Evolutionary conservation across 768 basidiomycete genomes (phyloP).

Genomic region (Cystofilobasidium ferigula): DNA sequence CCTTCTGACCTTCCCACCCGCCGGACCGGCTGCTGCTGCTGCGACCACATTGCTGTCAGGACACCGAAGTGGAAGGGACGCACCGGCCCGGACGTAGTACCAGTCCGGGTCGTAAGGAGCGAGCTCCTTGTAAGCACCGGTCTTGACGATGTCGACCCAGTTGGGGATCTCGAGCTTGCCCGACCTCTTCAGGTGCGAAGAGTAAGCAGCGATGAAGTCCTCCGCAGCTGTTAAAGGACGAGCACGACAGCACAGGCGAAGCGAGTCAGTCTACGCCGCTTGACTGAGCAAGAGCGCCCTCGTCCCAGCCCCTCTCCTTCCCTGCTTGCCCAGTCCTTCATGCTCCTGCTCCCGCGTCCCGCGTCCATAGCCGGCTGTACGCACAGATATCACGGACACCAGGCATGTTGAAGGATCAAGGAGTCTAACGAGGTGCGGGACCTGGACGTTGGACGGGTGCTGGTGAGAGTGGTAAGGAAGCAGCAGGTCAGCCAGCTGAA

Average conservation of each 20-base stretch:
- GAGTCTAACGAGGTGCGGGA: constrained; percentile 6
- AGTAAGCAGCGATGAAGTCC: constrained; percentile 83
- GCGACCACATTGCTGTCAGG: too few species aligned
- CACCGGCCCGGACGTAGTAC: constrained; percentile 98
- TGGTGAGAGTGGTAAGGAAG: not conserved
- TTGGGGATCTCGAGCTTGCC: constrained; percentile 98
- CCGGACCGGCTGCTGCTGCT: too few species aligned
- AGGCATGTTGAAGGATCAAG: constrained; percentile 40
- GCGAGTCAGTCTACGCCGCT: constrained; percentile 2
- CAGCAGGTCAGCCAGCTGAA: not conserved
- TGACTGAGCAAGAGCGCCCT: too few species aligned
- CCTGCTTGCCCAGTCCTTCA: too few species aligned
- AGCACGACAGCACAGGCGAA: not conserved
- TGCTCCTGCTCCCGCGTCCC: too few species aligned
- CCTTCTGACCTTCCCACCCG: too few species aligned
- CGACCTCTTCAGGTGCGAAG: constrained; percentile 91
- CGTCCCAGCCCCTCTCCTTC: too few species aligned
- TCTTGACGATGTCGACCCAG: constrained; percentile 99
- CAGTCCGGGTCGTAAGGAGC: constrained; percentile 99
- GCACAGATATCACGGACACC: constrained; percentile 45
- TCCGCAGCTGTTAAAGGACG: constrained; percentile 55
- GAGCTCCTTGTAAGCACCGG: constrained; percentile 91
- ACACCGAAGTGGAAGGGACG: constrained; percentile 35
- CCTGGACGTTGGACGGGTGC: constrained; percentile 7
- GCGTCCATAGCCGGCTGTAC: too few species aligned